Percentiles rank a stretch among this genome's conserved stretches.
phyloP scores from a whole-genome alignment of 768 basidiomycete genomes.

The Mycena indigotica region DNA sequence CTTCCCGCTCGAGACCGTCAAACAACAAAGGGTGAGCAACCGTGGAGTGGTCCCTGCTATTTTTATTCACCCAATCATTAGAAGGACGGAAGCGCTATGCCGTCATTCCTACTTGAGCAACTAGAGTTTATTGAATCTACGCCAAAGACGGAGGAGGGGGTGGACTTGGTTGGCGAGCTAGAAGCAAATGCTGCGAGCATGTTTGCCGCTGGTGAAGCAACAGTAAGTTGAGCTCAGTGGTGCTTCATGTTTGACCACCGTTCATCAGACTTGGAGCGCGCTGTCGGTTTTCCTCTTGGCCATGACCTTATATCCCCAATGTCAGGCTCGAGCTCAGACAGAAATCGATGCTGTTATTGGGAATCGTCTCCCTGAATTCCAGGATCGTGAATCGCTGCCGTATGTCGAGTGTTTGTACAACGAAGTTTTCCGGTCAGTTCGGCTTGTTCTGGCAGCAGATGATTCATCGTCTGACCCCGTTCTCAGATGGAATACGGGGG shows the following conservation, averaged over 20 bases:
- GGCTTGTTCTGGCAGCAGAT: no score
- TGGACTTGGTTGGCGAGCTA: conserved; percentile 17
- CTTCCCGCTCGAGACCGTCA: neutral
- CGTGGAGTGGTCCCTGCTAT: conserved; percentile 12
- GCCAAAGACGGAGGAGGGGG: conserved; percentile 4
- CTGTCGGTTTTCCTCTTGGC: conserved; percentile 7
- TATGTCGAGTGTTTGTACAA: neutral
- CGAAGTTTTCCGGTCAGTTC: neutral
- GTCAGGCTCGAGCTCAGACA: conserved; percentile 1
- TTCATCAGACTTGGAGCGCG: conserved; percentile 7
- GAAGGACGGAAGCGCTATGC: conserved; percentile 27
- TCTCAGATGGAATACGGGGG: neutral
- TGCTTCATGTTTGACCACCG: no score
- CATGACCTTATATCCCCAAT: conserved; percentile 11
- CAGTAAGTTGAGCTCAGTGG: no score
- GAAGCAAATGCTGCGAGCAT: conserved; percentile 24
- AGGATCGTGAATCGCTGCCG: neutral
- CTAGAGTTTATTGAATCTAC: conserved; percentile 17
- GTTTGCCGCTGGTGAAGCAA: conserved; percentile 38
- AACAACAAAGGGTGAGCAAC: conserved; percentile 24
- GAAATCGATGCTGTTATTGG: conserved; percentile 4
- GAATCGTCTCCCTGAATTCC: neutral
- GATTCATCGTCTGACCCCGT: neutral
- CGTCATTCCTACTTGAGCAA: conserved; percentile 26
- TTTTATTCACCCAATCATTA: conserved; percentile 2